These are phyloP conservation scores for Aspergillus versicolor DNA, from an alignment of 2,329 filamentous ascomycete genomes.

Conservation along the genomic window DNA sequence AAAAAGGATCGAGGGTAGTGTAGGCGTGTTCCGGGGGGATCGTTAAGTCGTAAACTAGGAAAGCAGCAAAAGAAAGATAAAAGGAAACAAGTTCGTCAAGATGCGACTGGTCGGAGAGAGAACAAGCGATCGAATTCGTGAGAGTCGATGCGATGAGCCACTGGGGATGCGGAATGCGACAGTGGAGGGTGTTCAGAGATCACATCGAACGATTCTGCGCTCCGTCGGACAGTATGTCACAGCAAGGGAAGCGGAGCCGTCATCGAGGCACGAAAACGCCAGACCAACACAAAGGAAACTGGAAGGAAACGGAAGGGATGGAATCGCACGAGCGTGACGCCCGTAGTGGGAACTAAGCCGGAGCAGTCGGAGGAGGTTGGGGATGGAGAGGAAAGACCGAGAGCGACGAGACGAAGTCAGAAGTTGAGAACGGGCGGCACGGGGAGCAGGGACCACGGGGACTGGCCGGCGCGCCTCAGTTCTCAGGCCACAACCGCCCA, in stretches of 20 bases:
- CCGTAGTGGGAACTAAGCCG: conserved; percentile 16
- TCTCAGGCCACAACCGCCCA: conserved; percentile 9
- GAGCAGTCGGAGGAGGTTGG: conserved; percentile 9
- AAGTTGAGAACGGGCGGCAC: conserved; percentile 13
- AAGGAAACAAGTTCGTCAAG: conserved; percentile 22
- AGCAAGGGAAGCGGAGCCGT: conserved; percentile 16
- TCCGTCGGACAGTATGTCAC: conserved; percentile 18
- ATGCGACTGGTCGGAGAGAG: conserved; percentile 23
- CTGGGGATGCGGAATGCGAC: conserved; percentile 11
- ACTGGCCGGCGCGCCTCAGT: conserved; percentile 12
- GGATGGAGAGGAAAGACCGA: conserved; percentile 9
- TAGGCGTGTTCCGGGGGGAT: conserved; percentile 16
- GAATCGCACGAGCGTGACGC: conserved; percentile 21
- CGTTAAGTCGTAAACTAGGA: conserved; percentile 25
- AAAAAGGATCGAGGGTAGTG: conserved; percentile 3
- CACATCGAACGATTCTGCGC: conserved; percentile 20
- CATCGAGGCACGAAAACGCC: conserved; percentile 26
- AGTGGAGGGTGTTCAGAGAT: conserved; percentile 12
- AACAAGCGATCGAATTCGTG: conserved; percentile 22
- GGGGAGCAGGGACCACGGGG: not conserved
- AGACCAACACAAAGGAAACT: conserved; percentile 29
- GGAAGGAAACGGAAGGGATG: conserved; percentile 18
- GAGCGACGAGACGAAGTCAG: conserved; percentile 14
- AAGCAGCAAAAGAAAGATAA: conserved; percentile 16
- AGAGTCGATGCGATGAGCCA: conserved; percentile 19